These are phyloP conservation scores for Prunus persica DNA, from an alignment of 306 rosid species.

Conservation along the genomic window DNA sequence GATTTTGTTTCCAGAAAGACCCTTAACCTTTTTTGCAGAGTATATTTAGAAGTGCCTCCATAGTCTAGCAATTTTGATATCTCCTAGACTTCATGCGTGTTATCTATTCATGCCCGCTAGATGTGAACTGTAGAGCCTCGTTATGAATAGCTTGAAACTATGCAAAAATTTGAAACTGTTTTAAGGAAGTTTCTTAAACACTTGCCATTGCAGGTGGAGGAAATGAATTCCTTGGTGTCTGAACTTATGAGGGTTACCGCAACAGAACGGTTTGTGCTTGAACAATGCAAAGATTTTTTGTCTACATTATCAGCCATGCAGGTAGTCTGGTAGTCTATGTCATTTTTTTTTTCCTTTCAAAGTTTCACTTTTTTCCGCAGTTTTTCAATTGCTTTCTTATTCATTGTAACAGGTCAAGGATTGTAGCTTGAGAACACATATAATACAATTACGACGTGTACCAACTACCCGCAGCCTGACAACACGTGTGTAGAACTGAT, in stretches of 20 bases:
- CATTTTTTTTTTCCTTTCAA: background rate
- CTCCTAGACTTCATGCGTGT: background rate
- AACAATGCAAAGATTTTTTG: conserved; percentile 77
- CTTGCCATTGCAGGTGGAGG: conserved; percentile 63
- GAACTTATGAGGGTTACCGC: conserved; percentile 78
- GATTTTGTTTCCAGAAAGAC: background rate
- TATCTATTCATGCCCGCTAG: background rate
- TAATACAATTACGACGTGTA: conserved; percentile 60
- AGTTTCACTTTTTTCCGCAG: conserved; percentile 1
- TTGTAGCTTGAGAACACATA: conserved; percentile 84
- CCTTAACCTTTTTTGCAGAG: no score
- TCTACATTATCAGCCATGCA: conserved; percentile 74
- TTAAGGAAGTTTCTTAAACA: conserved; percentile 23
- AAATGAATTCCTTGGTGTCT: conserved; percentile 67
- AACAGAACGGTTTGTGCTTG: conserved; percentile 68
- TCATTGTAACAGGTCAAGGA: conserved; percentile 60
- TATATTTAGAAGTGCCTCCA: background rate
- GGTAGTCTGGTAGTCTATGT: conserved; percentile 36
- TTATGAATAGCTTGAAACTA: background rate
- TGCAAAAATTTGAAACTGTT: background rate
- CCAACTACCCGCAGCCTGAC: conserved; percentile 61
- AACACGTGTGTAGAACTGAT: conserved; percentile 84
- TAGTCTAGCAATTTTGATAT: background rate
- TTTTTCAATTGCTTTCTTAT: conserved; percentile 16
- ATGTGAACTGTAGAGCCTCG: background rate